Percentiles rank a stretch among this genome's conserved stretches.
phyloP scores from a whole-genome alignment of 805 yeast species.

The Priceomyces castillae region DNA sequence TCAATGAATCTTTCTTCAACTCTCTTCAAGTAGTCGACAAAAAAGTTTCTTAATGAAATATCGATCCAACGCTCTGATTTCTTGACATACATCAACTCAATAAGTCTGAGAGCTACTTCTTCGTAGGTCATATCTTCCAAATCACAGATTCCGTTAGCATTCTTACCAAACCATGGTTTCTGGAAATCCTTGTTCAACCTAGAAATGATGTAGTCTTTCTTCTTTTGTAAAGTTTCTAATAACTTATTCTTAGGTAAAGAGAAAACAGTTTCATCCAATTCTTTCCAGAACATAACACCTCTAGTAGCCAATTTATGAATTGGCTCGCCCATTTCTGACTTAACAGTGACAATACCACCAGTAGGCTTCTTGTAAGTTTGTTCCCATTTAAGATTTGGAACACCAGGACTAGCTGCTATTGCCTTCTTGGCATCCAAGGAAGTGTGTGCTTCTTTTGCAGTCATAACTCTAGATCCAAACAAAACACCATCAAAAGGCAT shows the following conservation, averaged over 20 bases:
- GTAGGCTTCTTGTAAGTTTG: conserved; percentile 89
- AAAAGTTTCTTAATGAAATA: conserved; percentile 75
- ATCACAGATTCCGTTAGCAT: conserved; percentile 79
- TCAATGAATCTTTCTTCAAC: conserved; percentile 92
- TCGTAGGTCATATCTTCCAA: conserved; percentile 93
- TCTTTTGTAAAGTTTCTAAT: conserved; percentile 73
- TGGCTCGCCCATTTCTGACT: conserved; percentile 99
- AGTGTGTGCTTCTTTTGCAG: conserved; percentile 93
- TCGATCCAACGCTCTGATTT: conserved; percentile 87
- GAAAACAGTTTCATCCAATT: conserved; percentile 91
- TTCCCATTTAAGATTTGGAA: conserved; percentile 87
- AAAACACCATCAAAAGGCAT: conserved; percentile 99
- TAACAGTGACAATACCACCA: conserved; percentile 95
- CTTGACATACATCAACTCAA: conserved; percentile 83
- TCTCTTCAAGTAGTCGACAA: conserved; percentile 85
- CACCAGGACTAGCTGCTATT: conserved; percentile 89
- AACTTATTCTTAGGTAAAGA: conserved; percentile 85
- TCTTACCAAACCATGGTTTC: conserved; percentile 95
- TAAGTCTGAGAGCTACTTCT: conserved; percentile 82
- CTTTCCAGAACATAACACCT: conserved; percentile 97
- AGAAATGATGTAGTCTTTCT: conserved; percentile 81
- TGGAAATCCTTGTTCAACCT: conserved; percentile 92
- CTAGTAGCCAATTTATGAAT: conserved; percentile 98
- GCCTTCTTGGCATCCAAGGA: conserved; percentile 92
- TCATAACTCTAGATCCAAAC: conserved; percentile 96